Evolutionary conservation across 163 green algal genomes (phyloP).

Genomic region (Chlamydomonas reinhardtii): DNA sequence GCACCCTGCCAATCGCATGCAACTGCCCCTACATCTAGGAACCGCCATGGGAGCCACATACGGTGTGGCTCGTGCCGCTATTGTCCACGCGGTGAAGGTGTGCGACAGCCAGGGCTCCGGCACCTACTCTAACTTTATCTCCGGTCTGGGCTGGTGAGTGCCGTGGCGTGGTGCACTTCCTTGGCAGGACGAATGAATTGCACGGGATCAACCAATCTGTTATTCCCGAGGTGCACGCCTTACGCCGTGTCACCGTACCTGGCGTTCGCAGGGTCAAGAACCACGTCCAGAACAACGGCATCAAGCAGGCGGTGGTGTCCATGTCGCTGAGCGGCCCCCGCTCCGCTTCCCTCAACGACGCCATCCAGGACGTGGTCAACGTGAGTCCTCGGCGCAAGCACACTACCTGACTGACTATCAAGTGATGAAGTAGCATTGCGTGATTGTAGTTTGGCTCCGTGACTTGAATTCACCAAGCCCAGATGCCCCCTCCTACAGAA

Average conservation of each 20-base stretch:
- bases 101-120: constrained; percentile 54
- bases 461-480: too few species aligned
- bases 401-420: too few species aligned
- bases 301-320: constrained; percentile 50
- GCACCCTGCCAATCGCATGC: too few species aligned
- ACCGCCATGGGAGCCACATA: constrained; percentile 55
- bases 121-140: constrained; percentile 64
- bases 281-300: constrained; percentile 52
- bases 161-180: neutral
- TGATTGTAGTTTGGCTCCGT: too few species aligned
- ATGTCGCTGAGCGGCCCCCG: constrained; percentile 60
- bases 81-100: constrained; percentile 67
- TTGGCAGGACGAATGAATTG: too few species aligned
- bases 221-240: too few species aligned
- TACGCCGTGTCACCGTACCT: too few species aligned
- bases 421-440: too few species aligned
- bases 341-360: constrained; percentile 58
- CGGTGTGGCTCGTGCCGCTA: constrained; percentile 58
- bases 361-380: constrained; percentile 44
- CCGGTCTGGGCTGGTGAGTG: constrained; percentile 62
- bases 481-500: neutral
- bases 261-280: constrained; percentile 58
- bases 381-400: constrained; percentile 16
- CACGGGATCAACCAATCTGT: too few species aligned
- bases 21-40: constrained; percentile 39